phyloP scores from a whole-genome alignment of 345 rosid genomes.

The Excoecaria agallocha region DNA sequence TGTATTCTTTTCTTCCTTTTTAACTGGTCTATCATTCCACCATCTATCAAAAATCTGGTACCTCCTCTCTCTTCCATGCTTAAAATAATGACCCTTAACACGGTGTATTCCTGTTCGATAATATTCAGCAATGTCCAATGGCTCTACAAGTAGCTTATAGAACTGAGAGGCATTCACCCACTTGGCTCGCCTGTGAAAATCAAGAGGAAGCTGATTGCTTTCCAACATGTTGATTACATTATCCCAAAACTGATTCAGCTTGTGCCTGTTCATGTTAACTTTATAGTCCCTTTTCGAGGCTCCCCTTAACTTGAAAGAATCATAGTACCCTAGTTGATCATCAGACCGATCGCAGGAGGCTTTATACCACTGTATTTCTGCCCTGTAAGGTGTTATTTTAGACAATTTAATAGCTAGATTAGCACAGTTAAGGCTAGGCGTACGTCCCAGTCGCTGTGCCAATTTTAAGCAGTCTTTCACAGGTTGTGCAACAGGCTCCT shows the following conservation, averaged over 20 bases:
- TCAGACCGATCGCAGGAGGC: slow-evolving; percentile 44
- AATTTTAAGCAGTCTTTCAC: slow-evolving; percentile 44
- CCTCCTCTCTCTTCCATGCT: slow-evolving; percentile 63
- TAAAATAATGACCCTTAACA: slow-evolving; percentile 45
- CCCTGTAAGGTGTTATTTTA: slow-evolving; percentile 42
- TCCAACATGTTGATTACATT: slow-evolving; percentile 54
- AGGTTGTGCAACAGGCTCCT: slow-evolving; percentile 32
- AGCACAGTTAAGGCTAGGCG: slow-evolving; percentile 49
- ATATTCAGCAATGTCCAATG: slow-evolving; percentile 68
- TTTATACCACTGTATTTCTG: slow-evolving; percentile 64
- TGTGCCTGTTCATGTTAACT: slow-evolving; percentile 57
- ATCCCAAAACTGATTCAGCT: slow-evolving; percentile 70
- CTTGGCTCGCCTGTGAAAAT: slow-evolving; percentile 48
- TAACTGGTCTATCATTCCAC: slow-evolving; percentile 38
- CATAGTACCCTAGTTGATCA: slow-evolving; percentile 65
- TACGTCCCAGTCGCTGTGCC: slow-evolving; percentile 43
- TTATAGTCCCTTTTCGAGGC: slow-evolving; percentile 45
- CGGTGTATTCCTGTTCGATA: slow-evolving; percentile 37
- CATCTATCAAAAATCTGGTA: slow-evolving; percentile 62
- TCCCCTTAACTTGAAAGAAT: slow-evolving; percentile 53
- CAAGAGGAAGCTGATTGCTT: slow-evolving; percentile 60
- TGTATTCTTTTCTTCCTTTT: slow-evolving; percentile 9
- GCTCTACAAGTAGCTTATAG: slow-evolving; percentile 72
- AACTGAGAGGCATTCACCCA: slow-evolving; percentile 66
- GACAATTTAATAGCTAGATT: slow-evolving; percentile 51